A percentile compares a stretch with the other conserved stretches of the same genome.
Conservation (phyloP, 2,329 filamentous ascomycete species). For the Fusarium nanum region DNA sequence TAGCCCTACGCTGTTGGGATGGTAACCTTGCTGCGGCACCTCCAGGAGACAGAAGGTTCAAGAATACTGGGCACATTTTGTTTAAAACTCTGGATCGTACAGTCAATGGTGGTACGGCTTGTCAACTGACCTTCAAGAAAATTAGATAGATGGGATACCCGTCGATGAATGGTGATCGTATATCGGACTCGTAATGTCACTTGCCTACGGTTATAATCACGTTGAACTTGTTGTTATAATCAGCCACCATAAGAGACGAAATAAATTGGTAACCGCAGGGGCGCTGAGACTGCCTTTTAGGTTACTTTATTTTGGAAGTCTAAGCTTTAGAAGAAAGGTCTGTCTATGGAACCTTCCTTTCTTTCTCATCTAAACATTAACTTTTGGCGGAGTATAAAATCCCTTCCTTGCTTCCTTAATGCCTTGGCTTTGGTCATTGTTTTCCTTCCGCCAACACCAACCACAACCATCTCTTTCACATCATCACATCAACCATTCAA, state of each 20-base stretch:
- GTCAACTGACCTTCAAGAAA: too few species aligned
- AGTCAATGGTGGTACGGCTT: too few species aligned
- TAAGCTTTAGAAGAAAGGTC: accelerated
- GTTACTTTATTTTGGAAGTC: background rate
- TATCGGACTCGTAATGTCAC: too few species aligned
- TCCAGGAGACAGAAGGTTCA: accelerated
- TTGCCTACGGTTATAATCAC: background rate
- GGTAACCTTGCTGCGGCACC: background rate
- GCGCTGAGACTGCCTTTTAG: background rate
- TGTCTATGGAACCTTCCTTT: background rate
- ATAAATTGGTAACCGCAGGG: background rate
- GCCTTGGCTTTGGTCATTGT: background rate
- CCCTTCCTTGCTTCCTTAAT: background rate
- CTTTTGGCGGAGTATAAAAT: background rate
- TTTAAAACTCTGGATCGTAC: too few species aligned
- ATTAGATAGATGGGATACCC: too few species aligned
- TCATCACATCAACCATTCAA: background rate
- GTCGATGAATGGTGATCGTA: too few species aligned
- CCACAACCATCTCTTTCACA: background rate
- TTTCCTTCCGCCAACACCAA: background rate
- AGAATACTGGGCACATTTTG: too few species aligned
- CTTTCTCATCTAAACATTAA: too few species aligned
- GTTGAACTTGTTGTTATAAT: accelerated
- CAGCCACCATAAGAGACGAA: background rate
- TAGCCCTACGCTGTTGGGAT: accelerated